Conservation (phyloP, 1,284 basidiomycete genomes). For the Pseudozyma sp. region DNA sequence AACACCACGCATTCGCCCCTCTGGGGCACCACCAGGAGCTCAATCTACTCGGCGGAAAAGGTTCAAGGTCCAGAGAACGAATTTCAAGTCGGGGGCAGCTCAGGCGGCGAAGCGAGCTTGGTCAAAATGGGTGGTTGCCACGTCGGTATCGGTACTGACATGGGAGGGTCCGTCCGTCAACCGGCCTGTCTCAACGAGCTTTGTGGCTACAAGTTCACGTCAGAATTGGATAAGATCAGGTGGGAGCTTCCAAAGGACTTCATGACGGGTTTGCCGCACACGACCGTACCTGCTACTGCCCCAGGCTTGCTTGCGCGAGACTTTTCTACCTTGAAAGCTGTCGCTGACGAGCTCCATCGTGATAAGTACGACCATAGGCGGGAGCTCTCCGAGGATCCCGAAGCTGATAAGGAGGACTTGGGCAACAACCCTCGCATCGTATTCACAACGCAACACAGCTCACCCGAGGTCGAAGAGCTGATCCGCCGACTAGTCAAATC, state of each 20-base stretch:
- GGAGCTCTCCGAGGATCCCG: background rate
- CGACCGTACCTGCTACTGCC: constrained; percentile 36
- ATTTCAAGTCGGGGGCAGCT: constrained; percentile 54
- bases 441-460: constrained; percentile 22
- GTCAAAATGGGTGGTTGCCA: constrained; percentile 43
- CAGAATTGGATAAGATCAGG: constrained; percentile 5
- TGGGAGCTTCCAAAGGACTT: constrained; percentile 34
- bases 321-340: constrained; percentile 6
- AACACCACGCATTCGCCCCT: constrained; percentile 42
- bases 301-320: constrained; percentile 23
- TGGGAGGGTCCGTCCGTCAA: constrained; percentile 58
- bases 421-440: constrained; percentile 22
- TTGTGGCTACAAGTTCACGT: constrained; percentile 27
- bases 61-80: constrained; percentile 5
- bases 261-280: constrained; percentile 42
- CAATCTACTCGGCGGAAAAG: background rate
- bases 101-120: constrained; percentile 52
- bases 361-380: background rate
- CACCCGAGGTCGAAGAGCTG: constrained; percentile 17
- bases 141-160: constrained; percentile 53
- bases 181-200: constrained; percentile 43
- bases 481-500: constrained; percentile 3
- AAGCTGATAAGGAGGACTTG: constrained; percentile 6
- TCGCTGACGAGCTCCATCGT: background rate
- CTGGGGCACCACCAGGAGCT: constrained; percentile 26